Evolutionary conservation across 805 yeast genomes (phyloP), one percentile per base, ranked within the genome.

Genomic region (Wickerhamomyces ciferrii): DNA sequence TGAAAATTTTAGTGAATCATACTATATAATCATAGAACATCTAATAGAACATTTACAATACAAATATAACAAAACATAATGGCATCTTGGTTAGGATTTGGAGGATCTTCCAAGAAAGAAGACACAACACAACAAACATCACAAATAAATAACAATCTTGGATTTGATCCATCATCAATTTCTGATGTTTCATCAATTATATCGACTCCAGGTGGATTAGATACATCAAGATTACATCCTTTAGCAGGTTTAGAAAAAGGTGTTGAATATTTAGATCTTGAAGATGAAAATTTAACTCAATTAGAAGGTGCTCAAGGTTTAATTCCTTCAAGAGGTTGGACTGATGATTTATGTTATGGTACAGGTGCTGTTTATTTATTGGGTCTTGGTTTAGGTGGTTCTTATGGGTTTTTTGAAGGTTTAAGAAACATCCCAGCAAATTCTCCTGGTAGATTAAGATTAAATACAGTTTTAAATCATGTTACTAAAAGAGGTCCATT

Each of bases 321-420:
- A 48, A 78, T 94, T 52, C 97, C 99, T 24, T 86, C 96, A n/a
- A 83, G 97, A 71, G 96, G 96, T 57, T 94, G 97, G 96, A 79
- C 90, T 15, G 99, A 94, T 66, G 98, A 94, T 70, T 76, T 94
- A 53, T 90, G 97, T 77, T 94, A 94, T 68, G 99, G 99, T 56
- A 86, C 98, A 11, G 99, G 99, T 68, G 83, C 96, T 7, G 89
- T 90, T 44, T 94, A 94, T 64, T 75, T 94, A 55, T 56, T 86
- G 29, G 96, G 96, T 39, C 75, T 94, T 54, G 96, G 96, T 32
- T 50, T 81, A 39, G 99, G 99, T 68, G 99, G 99, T 49, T 69
- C 83, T 14, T 84, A 81, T 59, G 99, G 99, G 49, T 70, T 91
- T 50, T 78, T 81, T 49, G 97, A 92, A 67, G 98, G 99, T 51